A percentile compares a stretch with the other conserved stretches of the same genome.
These are phyloP conservation scores for Knufia petricola DNA, from an alignment of 2,329 filamentous ascomycete genomes.

Conservation along the genomic window DNA sequence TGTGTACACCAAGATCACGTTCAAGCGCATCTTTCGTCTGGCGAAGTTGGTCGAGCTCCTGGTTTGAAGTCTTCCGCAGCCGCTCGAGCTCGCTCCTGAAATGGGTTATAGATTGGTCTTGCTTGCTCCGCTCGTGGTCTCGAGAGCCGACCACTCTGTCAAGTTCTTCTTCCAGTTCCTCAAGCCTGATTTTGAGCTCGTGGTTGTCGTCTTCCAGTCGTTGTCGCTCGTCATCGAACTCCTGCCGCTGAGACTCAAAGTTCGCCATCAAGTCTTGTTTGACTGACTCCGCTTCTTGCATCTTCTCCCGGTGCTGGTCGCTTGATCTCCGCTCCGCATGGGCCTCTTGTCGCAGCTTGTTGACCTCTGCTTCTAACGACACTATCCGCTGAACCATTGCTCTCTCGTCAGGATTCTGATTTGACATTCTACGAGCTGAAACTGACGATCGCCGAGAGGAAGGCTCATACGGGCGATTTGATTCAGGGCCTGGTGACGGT, in stretches of 20 bases:
- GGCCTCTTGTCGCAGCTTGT: constrained; percentile 61
- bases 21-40: constrained; percentile 52
- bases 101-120: constrained; percentile 57
- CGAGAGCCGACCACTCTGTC: constrained; percentile 73
- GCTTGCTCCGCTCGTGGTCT: constrained; percentile 66
- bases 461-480: background rate
- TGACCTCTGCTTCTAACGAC: constrained; percentile 67
- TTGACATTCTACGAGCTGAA: constrained; percentile 47
- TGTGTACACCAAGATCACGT: constrained; percentile 48
- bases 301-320: constrained; percentile 43
- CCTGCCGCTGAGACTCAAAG: constrained; percentile 81
- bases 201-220: constrained; percentile 73
- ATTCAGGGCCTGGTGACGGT: constrained; percentile 33
- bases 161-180: constrained; percentile 86
- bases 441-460: constrained; percentile 15
- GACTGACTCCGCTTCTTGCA: constrained; percentile 80
- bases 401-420: constrained; percentile 51
- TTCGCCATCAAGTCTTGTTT: constrained; percentile 93
- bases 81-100: constrained; percentile 61
- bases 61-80: constrained; percentile 25
- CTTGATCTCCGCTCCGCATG: constrained; percentile 48
- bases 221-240: constrained; percentile 77
- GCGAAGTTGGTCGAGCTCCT: constrained; percentile 31
- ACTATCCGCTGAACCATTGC: constrained; percentile 52
- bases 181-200: constrained; percentile 63